A percentile compares a stretch with the other conserved stretches of the same genome.
phyloP scores from a whole-genome alignment of 2,329 filamentous ascomycete genomes.

The Pseudogymnoascus sp. region DNA sequence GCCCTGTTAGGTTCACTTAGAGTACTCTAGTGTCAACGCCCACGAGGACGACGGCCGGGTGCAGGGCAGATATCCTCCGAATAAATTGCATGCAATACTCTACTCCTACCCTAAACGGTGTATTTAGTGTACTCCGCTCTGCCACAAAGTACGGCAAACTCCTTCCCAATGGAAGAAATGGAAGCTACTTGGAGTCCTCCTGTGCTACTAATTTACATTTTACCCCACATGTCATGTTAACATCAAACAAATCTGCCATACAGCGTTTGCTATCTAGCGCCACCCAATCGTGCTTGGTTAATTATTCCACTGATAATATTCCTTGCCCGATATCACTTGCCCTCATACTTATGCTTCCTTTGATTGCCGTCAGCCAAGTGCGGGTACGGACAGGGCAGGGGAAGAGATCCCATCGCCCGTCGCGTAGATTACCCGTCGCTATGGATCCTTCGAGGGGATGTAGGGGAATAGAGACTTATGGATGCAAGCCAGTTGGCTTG shows the following conservation, averaged over 20 bases:
- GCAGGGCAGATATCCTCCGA: neutral
- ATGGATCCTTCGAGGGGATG: neutral
- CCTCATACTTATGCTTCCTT: neutral
- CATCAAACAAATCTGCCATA: neutral
- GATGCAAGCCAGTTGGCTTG: neutral
- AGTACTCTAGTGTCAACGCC: neutral
- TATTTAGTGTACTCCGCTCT: neutral
- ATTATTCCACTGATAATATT: slow-evolving; percentile 5
- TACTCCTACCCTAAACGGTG: neutral
- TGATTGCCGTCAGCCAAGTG: neutral
- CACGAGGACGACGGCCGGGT: neutral
- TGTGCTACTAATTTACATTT: neutral
- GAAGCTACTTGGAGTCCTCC: neutral
- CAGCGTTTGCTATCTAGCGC: neutral
- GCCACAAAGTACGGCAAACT: neutral
- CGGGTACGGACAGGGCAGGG: neutral
- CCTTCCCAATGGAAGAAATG: neutral
- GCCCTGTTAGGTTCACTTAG: neutral
- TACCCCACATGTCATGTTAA: neutral
- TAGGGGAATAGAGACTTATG: neutral
- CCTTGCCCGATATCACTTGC: neutral
- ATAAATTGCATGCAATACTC: neutral
- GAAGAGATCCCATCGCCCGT: neutral
- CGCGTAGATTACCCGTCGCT: neutral
- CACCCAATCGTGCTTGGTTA: neutral